Conservation (phyloP, 2,329 filamentous ascomycete species). For the Hypoxylon sp. region DNA sequence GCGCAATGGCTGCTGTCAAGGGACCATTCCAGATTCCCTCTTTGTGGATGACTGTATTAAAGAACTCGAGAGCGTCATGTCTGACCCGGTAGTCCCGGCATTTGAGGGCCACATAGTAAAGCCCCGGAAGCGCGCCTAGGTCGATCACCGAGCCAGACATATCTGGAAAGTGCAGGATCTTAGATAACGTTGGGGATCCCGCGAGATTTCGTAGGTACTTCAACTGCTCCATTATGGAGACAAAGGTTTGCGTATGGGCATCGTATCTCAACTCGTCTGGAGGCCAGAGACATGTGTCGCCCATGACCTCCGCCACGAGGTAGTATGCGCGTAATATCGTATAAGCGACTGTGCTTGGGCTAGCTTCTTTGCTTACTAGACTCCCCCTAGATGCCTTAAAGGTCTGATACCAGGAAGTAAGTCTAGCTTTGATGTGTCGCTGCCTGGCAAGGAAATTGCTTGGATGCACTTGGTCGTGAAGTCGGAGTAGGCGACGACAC, state of each 20-base stretch:
- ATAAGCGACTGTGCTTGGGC: constrained; percentile 44
- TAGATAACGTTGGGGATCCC: not conserved
- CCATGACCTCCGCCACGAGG: constrained; percentile 60
- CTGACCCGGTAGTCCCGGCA: constrained; percentile 60
- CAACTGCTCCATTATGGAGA: constrained; percentile 50
- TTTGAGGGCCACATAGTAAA: constrained; percentile 62
- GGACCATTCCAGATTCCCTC: constrained; percentile 60
- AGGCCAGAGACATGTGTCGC: constrained; percentile 51
- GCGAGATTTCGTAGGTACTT: constrained; percentile 19
- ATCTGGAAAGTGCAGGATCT: constrained; percentile 38
- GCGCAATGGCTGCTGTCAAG: constrained; percentile 51
- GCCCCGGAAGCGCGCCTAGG: constrained; percentile 59
- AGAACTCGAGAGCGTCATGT: constrained; percentile 47
- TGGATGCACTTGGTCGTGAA: not conserved
- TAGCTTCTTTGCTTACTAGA: constrained; percentile 31
- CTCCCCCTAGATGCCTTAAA: constrained; percentile 46
- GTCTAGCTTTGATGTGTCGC: constrained; percentile 28
- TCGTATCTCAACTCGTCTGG: constrained; percentile 57
- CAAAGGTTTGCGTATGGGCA: constrained; percentile 52
- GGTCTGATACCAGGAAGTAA: constrained; percentile 43
- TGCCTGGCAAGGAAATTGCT: constrained; percentile 31
- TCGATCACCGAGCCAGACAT: constrained; percentile 57
- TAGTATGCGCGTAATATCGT: constrained; percentile 57
- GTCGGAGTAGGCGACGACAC: constrained; percentile 15
- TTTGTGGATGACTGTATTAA: constrained; percentile 34